A percentile compares a stretch with the other conserved stretches of the same genome.
phyloP scores from a whole-genome alignment of 2,329 filamentous ascomycete genomes.

The Emmonsiellopsis sp. region DNA sequence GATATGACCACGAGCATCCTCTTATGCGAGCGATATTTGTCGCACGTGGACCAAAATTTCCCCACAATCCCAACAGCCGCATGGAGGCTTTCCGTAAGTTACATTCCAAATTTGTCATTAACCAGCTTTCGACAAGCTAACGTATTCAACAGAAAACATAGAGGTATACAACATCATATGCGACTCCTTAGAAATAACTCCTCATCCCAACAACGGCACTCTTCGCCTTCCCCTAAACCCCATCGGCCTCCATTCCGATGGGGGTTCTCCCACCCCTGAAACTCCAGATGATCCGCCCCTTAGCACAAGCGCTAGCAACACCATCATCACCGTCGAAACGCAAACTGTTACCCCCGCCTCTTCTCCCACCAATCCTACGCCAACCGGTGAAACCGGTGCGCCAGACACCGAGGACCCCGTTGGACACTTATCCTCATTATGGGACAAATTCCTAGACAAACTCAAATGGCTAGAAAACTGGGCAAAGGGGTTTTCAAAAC shows the following conservation, averaged over 20 bases:
- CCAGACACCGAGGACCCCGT: slow-evolving; percentile 14
- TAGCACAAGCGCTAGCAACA: slow-evolving; percentile 2
- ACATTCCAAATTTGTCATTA: neutral
- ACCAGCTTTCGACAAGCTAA: slow-evolving; percentile 3
- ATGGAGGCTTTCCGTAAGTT: slow-evolving; percentile 73
- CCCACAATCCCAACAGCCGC: slow-evolving; percentile 70
- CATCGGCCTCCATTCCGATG: slow-evolving; percentile 37
- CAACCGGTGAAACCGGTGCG: neutral
- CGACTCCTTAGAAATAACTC: slow-evolving; percentile 67
- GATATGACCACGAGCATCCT: slow-evolving; percentile 90
- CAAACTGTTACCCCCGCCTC: neutral
- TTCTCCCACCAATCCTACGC: neutral
- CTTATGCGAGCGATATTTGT: slow-evolving; percentile 96
- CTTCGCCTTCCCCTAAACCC: slow-evolving; percentile 44
- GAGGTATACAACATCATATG: slow-evolving; percentile 94
- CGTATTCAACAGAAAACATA: slow-evolving; percentile 61
- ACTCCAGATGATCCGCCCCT: slow-evolving; percentile 25
- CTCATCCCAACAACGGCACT: slow-evolving; percentile 80
- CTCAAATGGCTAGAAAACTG: slow-evolving; percentile 28
- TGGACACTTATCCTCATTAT: slow-evolving; percentile 21
- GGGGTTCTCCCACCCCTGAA: slow-evolving; percentile 22
- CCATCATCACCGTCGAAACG: slow-evolving; percentile 5
- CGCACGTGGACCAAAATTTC: slow-evolving; percentile 84
- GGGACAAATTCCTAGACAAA: slow-evolving; percentile 25
- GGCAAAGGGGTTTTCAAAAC: slow-evolving; percentile 19